Conservation (phyloP, 2,329 filamentous ascomycete genomes). For the Emergomyces orientalis region DNA sequence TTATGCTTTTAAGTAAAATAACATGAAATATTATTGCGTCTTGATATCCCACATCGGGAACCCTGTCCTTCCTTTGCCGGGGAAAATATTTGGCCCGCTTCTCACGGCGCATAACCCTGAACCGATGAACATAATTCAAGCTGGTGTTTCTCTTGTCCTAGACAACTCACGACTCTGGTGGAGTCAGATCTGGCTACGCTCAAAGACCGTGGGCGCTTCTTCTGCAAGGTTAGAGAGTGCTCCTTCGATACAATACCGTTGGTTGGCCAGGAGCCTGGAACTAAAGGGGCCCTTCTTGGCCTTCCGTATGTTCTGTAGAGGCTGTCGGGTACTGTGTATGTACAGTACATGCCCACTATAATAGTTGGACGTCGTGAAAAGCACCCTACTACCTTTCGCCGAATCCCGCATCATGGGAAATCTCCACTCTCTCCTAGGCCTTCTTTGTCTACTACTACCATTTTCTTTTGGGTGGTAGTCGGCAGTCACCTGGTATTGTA, state of each 20-base stretch:
- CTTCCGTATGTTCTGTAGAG: no score
- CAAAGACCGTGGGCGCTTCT: not conserved
- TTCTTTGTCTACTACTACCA: not conserved
- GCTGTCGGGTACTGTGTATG: no score
- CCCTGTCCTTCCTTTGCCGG: not conserved
- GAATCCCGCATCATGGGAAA: no score
- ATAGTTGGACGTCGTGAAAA: no score
- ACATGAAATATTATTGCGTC: not conserved
- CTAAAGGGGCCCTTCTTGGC: not conserved
- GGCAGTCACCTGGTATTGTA: not conserved
- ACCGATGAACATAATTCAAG: not conserved
- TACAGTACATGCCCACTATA: no score
- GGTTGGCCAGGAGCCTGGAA: not conserved
- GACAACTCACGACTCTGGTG: not conserved
- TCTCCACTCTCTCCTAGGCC: not conserved
- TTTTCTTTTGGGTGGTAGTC: not conserved
- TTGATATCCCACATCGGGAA: not conserved
- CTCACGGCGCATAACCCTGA: not conserved
- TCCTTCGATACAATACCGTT: not conserved
- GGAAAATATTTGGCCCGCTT: not conserved
- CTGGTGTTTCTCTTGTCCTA: not conserved
- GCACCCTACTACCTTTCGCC: no score
- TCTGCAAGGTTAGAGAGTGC: not conserved
- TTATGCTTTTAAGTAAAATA: not conserved
- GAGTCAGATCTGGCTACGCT: not conserved